Evolutionary conservation across 768 basidiomycete species (phyloP), one percentile per base, ranked within the genome.

Genomic region (Plicaturopsis crispa): DNA sequence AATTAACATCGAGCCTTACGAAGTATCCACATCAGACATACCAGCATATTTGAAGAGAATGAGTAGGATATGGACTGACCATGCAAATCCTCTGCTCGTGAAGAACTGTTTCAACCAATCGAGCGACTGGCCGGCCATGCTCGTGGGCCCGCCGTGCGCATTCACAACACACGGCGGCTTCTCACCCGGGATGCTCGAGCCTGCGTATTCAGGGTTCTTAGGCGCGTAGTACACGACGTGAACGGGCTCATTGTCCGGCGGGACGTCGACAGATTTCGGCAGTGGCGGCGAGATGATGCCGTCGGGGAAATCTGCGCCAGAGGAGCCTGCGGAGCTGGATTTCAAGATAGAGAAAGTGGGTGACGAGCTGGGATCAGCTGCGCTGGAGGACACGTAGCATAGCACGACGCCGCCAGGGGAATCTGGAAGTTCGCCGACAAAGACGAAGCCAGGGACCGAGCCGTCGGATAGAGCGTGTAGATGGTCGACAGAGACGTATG

Each of bases 131-230:
- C 43, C 14, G 4, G 63, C 60, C 4, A 64, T 54, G 3, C 47
- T 48, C 0, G 83, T 87, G 0, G 88, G 87, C 0, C 86, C 86
- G 1, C 87, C 87, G 42, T 89, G 87, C 4, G 71, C 69, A 24
- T 65, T 48, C 10, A 85, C 60, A 6, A 86, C 64, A 39, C 75
- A 77, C 6, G 87, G 87, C 1, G 87, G 87, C 35, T 65, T 68
- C 54, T 83, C 79, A 3, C 64, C 69, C 0, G 54, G 46, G 11
- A 58, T 55, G 31, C 56, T 71, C 3, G 68, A 60, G 0, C 71
- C 78, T 1, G 55, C 48, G 45, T 78, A 87, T 0, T 61, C 51
- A 0, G 80, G 78, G 49, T 86, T 86, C 35, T 61, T 68, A 0
- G 87, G 86, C 0, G 74, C 63, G 47, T 82, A 84, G 50, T 70